These are phyloP conservation scores for Goffeauzyma gilvescens DNA, from an alignment of 768 basidiomycete species.

Conservation along the genomic window DNA sequence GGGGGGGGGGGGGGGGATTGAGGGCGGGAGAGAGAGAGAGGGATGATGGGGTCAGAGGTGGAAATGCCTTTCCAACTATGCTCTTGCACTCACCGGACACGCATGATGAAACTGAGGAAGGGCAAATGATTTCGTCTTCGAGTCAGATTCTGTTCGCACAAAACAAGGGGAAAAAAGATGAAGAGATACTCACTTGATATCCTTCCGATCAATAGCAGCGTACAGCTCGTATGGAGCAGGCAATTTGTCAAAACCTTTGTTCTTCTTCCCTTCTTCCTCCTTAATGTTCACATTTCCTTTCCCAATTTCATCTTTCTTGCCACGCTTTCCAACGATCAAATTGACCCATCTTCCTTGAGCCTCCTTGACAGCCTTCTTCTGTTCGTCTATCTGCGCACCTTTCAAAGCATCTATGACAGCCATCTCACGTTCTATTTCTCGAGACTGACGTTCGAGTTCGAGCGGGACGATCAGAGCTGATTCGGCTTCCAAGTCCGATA, in stretches of 20 bases:
- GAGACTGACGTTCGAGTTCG: conserved; percentile 20
- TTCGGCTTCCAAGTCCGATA: conserved; percentile 13
- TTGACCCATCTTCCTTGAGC: conserved; percentile 7
- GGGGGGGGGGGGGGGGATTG: too few species aligned
- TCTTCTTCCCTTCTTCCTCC: conserved; percentile 4
- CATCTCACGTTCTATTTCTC: conserved; percentile 15
- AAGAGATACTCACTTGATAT: conserved; percentile 47
- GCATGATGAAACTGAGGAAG: conserved; percentile 29
- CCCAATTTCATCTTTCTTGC: conserved; percentile 9
- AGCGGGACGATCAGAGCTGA: conserved; percentile 17
- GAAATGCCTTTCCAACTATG: too few species aligned
- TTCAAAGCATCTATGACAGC: conserved; percentile 25
- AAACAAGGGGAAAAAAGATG: not conserved
- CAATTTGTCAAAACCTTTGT: conserved; percentile 17
- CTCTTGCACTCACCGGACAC: conserved; percentile 17
- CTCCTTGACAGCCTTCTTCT: conserved; percentile 10
- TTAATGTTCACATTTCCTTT: conserved; percentile 1
- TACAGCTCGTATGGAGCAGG: conserved; percentile 50
- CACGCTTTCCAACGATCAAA: conserved; percentile 7
- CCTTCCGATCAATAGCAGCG: conserved; percentile 64
- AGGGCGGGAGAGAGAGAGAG: not conserved
- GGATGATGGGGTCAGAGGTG: not conserved
- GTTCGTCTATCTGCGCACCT: conserved; percentile 21
- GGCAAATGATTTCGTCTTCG: too few species aligned
- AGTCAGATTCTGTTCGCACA: not conserved